Percentiles rank a stretch among this genome's conserved stretches.
Evolutionary conservation across 495 filamentous ascomycete species (phyloP).

Genomic region (Xylaria sp.): DNA sequence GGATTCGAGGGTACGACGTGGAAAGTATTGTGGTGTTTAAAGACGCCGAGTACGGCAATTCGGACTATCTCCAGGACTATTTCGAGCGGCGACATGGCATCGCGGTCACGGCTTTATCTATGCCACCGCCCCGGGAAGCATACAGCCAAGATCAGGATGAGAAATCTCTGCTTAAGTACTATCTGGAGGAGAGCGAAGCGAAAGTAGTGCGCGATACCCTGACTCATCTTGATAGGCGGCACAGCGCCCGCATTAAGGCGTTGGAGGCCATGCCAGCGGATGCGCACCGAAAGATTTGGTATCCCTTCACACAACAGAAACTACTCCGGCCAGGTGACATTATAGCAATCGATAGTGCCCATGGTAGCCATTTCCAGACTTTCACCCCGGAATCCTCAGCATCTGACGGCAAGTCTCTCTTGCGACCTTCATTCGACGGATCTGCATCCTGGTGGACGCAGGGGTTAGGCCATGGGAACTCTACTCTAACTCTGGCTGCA

Average conservation of each 20-base stretch:
- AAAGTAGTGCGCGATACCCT: constrained; percentile 43
- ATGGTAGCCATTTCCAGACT: constrained; percentile 76
- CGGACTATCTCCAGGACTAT: constrained; percentile 67
- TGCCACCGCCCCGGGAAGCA: constrained; percentile 52
- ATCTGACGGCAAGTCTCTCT: constrained; percentile 23
- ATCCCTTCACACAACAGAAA: constrained; percentile 82
- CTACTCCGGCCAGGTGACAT: constrained; percentile 64
- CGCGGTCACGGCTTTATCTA: constrained; percentile 57
- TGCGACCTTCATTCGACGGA: constrained; percentile 73
- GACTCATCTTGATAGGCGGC: constrained; percentile 54
- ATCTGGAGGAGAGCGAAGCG: constrained; percentile 52
- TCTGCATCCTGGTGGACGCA: constrained; percentile 90
- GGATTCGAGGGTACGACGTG: constrained; percentile 76
- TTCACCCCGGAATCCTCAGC: constrained; percentile 36
- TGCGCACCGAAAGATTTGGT: constrained; percentile 72
- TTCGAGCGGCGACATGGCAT: constrained; percentile 64
- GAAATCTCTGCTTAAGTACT: constrained; percentile 66
- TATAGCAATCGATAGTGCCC: constrained; percentile 74
- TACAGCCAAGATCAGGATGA: constrained; percentile 50
- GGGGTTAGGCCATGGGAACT: constrained; percentile 77
- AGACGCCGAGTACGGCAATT: constrained; percentile 67
- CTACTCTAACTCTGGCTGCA: constrained; percentile 68
- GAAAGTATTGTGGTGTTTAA: constrained; percentile 68
- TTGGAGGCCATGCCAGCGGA: constrained; percentile 64
- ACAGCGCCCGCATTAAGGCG: constrained; percentile 57